These are phyloP conservation scores for Podospora pseudocomata DNA, from an alignment of 495 filamentous ascomycete species.

Conservation along the genomic window DNA sequence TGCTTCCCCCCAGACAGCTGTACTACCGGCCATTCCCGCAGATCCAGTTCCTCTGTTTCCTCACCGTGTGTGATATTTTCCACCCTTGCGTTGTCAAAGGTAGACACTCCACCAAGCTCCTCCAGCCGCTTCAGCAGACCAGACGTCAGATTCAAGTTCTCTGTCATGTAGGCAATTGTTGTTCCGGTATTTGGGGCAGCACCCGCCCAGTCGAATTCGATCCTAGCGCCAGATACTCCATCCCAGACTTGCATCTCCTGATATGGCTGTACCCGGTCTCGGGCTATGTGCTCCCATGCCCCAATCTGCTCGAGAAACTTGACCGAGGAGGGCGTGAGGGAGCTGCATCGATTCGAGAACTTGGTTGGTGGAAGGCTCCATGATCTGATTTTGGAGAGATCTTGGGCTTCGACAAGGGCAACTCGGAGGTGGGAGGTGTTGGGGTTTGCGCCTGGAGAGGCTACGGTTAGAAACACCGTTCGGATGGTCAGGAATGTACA, in stretches of 20 bases:
- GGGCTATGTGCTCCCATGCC: slow-evolving; percentile 75
- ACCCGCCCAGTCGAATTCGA: slow-evolving; percentile 78
- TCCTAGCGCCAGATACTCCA: slow-evolving; percentile 77
- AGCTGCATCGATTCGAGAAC: slow-evolving; percentile 93
- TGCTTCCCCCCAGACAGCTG: slow-evolving; percentile 57
- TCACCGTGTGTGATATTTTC: slow-evolving; percentile 71
- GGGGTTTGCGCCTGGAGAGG: slow-evolving; percentile 55
- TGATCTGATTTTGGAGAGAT: slow-evolving; percentile 60
- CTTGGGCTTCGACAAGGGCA: slow-evolving; percentile 86
- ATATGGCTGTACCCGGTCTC: slow-evolving; percentile 74
- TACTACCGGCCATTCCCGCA: slow-evolving; percentile 83
- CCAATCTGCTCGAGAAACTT: slow-evolving; percentile 71
- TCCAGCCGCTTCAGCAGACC: slow-evolving; percentile 68
- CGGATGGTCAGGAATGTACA: background rate
- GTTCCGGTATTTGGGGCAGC: slow-evolving; percentile 37
- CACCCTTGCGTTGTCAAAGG: slow-evolving; percentile 73
- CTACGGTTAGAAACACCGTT: slow-evolving; percentile 8
- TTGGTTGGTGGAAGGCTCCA: slow-evolving; percentile 62
- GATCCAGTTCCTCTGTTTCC: slow-evolving; percentile 64
- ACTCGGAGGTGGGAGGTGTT: slow-evolving; percentile 73
- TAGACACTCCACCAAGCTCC: slow-evolving; percentile 60
- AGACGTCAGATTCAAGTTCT: slow-evolving; percentile 84
- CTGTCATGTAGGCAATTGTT: slow-evolving; percentile 91
- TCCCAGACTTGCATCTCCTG: slow-evolving; percentile 97
- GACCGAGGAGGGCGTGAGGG: slow-evolving; percentile 81